These are phyloP conservation scores for Hylodesmum podocarpum DNA, from an alignment of 306 rosid species.

Conservation along the genomic window DNA sequence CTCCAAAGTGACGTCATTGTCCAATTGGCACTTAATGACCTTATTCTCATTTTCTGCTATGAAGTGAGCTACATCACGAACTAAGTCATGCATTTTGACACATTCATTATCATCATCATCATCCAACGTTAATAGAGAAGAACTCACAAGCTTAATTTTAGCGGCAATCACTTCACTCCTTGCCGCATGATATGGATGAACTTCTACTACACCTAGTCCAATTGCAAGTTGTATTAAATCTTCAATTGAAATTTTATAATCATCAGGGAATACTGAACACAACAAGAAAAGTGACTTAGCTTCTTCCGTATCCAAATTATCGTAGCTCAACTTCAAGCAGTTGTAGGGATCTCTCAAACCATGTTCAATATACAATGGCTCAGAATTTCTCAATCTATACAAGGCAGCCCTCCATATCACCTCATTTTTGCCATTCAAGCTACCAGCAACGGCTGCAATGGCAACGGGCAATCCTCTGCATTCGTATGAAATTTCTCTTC, in stretches of 20 bases:
- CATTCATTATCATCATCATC: not conserved
- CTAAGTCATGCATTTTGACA: constrained; percentile 34
- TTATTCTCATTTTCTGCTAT: not conserved
- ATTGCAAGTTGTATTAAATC: not conserved
- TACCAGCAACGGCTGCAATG: no score
- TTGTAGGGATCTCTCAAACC: no score
- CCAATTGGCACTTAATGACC: not conserved
- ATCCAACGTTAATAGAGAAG: not conserved
- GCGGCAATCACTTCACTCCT: not conserved
- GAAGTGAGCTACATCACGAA: not conserved
- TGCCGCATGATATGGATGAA: not conserved
- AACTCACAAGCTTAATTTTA: not conserved
- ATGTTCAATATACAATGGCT: no score
- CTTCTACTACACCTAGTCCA: not conserved
- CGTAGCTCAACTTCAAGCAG: no score
- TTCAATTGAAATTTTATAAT: constrained; percentile 5
- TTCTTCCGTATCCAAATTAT: no score
- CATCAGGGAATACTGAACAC: constrained; percentile 31
- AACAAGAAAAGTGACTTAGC: no score
- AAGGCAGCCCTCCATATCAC: no score
- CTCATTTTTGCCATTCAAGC: no score
- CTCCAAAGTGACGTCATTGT: not conserved
- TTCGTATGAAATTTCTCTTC: no score
- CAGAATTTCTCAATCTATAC: not conserved
- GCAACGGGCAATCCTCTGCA: no score